Evolutionary conservation across 768 basidiomycete genomes (phyloP).

Genomic region (Suillus paluster): DNA sequence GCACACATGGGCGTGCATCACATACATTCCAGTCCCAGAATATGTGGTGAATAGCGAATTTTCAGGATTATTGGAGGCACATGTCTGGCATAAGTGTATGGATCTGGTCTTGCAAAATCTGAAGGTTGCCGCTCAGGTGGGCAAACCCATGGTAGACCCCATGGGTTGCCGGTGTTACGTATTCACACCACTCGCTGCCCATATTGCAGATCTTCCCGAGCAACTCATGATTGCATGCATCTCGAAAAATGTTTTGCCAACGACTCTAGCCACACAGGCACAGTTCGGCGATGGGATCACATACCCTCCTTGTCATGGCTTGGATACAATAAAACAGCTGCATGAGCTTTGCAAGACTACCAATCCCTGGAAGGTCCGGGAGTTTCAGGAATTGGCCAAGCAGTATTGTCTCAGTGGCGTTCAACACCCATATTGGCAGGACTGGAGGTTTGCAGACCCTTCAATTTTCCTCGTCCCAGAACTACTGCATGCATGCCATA

Average conservation of each 20-base stretch:
- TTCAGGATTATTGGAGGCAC: no score
- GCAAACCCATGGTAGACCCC: slow-evolving; percentile 34
- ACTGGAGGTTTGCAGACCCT: slow-evolving; percentile 25
- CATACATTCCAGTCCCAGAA: no score
- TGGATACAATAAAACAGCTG: slow-evolving; percentile 1
- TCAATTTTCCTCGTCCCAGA: slow-evolving; percentile 24
- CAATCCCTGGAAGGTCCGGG: slow-evolving; percentile 29
- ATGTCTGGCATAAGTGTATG: slow-evolving; percentile 29
- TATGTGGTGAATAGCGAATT: no score
- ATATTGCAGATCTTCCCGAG: slow-evolving; percentile 29
- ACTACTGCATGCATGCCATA: not conserved
- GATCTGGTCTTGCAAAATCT: slow-evolving; percentile 34
- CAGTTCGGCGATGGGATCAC: slow-evolving; percentile 15
- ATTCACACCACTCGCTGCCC: slow-evolving; percentile 16
- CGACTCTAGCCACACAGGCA: slow-evolving; percentile 6
- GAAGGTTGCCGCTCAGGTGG: slow-evolving; percentile 35
- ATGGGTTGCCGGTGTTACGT: slow-evolving; percentile 8
- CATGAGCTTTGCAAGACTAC: slow-evolving; percentile 1
- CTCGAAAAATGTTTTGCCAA: slow-evolving; percentile 10
- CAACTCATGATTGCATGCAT: slow-evolving; percentile 15
- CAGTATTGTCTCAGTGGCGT: slow-evolving; percentile 35
- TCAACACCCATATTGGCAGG: slow-evolving; percentile 28
- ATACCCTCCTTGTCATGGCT: slow-evolving; percentile 11
- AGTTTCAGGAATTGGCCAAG: slow-evolving; percentile 15
- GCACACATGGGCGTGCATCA: no score